Evolutionary conservation across 371 early-diverging fungal genomes (phyloP), one percentile per base, ranked within the genome.

Genomic region (Smittium culicis): DNA sequence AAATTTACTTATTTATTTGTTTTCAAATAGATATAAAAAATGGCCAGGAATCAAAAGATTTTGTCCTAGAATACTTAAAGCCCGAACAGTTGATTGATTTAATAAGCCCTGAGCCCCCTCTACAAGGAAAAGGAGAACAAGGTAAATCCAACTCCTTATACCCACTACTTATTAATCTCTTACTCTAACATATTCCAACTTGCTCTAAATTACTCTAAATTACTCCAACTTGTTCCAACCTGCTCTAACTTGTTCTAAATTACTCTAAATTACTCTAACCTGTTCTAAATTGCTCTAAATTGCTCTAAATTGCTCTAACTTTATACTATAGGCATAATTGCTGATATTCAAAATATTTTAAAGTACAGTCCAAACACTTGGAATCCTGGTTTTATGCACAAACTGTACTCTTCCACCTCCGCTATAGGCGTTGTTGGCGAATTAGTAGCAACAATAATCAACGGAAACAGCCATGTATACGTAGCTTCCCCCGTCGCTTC

Each of bases 321-420:
- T 20, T 14, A 45, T 45, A 14, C 8, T 16, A 57, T 57, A 57
- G 57, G n/a, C 8, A 57, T 57, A 20, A 25, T 57, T 5, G 24
- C 8, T 16, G 57, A 57, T 57, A 25, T 57, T 5, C 8, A 16
- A 27, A 57, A 57, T 57, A 57, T 57, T 57, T 57, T 57, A 57
- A 57, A 57, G 27, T 57, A 57, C 25, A 57, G 57, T 57, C 57
- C 72, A 28, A 69, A 69, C 45, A 68, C 77, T 33, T 88, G 87
- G 85, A 85, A 87, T 74, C 86, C 87, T 14, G 72, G 86, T 25
- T 93, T 92, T 69, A 78, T 92, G 80, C 91, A 91, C 74, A 93
- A 92, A 69, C 77, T 93, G 8, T 93, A 91, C 69, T 84, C 93
- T 11, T 85, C 88, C 1, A 83, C 88, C 0, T 86, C 86, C 57